phyloP scores from a whole-genome alignment of 2,329 filamentous ascomycete genomes.

The Penicillium sp. region DNA sequence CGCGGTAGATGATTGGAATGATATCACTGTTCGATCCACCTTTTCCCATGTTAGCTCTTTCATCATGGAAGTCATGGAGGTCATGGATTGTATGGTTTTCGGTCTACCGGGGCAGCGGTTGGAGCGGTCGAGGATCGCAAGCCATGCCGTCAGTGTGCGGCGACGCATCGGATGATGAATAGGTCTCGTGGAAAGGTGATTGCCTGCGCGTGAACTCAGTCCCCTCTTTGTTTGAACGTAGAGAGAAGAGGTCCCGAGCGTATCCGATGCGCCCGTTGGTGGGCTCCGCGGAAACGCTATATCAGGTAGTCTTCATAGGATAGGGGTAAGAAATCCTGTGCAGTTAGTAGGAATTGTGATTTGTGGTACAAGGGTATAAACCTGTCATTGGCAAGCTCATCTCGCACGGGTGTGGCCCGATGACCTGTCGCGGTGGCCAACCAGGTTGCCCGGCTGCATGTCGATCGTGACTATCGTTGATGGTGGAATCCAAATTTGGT shows the following conservation, averaged over 20 bases:
- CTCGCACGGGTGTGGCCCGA: constrained; percentile 3
- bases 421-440: constrained; percentile 1
- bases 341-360: background rate
- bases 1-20: constrained; percentile 1
- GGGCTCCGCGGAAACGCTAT: background rate
- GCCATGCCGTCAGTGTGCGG: constrained; percentile 3
- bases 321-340: background rate
- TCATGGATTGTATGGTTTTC: background rate
- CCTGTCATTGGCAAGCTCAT: background rate
- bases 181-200: background rate
- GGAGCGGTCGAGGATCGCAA: background rate
- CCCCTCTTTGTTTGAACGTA: background rate
- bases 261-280: background rate
- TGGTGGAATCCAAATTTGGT: background rate
- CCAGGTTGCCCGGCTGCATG: background rate
- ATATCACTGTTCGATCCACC: constrained; percentile 5
- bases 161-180: background rate
- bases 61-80: background rate
- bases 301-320: background rate
- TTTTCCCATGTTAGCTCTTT: background rate
- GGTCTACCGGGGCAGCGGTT: background rate
- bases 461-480: background rate
- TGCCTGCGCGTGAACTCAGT: background rate
- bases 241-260: background rate
- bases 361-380: background rate